Evolutionary conservation across 148 eudicot genomes (phyloP), one percentile per base, ranked within the genome.

Genomic region (Rhododendron vialii): DNA sequence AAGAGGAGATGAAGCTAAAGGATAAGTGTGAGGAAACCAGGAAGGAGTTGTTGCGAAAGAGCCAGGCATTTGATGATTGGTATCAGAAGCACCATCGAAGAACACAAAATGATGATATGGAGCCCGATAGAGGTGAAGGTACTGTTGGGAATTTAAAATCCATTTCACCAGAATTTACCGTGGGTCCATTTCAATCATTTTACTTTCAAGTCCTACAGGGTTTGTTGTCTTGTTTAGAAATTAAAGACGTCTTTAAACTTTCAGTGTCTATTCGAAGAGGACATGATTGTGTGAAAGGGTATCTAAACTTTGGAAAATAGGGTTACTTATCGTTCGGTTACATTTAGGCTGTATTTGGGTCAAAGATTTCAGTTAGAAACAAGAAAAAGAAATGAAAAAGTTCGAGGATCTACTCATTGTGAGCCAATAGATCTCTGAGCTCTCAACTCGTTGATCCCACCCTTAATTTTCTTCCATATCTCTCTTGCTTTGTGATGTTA

Each of bases 61-160:
- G 85, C 77, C 95, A 92, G 74, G 95, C 93, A 0, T 96, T 94
- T 45, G 93, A 95, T 33, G 99, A 96, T 0, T 96, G 99, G 99
- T 89, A 89, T 83, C 91, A 96, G 22, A 96, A 94, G 90, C 87
- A 93, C 85, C 92, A 89, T 51, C 88, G 91, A 24, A 89, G 91
- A 53, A 87, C 78, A 8, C 84, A 94, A 41, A 90, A 88, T 0
- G 95, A 95, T 28, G 94, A 92, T 26, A 65, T 73, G 57, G 98
- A 90, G 18, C 85, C 84, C 0, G 93, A 90, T n/a, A 83, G 89
- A 63, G 91, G 88, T 1, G 90, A 85, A 28, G 96, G 87, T 0
- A 88, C 90, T 71, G 41, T 71, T 14, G 41, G 20, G 28, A 30
- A 71, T 71, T 12, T 30, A 71, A 30, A 15, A 71, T 69, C 13